A percentile compares a stretch with the other conserved stretches of the same genome.
These are phyloP conservation scores for Tolypocladium ophioglossoides DNA, from an alignment of 2,329 filamentous ascomycete genomes.

Conservation along the genomic window DNA sequence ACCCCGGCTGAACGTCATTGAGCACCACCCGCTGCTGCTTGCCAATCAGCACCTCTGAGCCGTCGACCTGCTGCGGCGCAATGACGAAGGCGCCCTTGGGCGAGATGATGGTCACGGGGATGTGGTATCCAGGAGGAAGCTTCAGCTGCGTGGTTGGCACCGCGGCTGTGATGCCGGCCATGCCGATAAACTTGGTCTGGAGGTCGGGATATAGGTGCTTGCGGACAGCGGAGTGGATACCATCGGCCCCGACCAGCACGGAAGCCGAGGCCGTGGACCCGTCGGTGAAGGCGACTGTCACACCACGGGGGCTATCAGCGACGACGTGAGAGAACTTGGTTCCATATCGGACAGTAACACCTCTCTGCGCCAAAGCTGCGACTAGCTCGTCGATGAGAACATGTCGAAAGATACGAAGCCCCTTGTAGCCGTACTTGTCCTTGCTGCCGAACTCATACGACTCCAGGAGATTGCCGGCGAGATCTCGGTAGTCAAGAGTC, in stretches of 20 bases:
- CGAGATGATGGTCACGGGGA: slow-evolving; percentile 33
- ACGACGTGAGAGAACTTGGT: slow-evolving; percentile 35
- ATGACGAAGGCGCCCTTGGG: slow-evolving; percentile 37
- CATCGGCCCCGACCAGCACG: slow-evolving; percentile 46
- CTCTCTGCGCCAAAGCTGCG: slow-evolving; percentile 24
- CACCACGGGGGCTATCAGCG: slow-evolving; percentile 24
- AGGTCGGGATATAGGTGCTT: slow-evolving; percentile 37
- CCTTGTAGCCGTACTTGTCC: slow-evolving; percentile 39
- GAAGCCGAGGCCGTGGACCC: slow-evolving; percentile 26
- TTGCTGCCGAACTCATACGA: slow-evolving; percentile 36
- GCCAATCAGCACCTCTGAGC: slow-evolving; percentile 37
- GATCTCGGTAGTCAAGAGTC: slow-evolving; percentile 33
- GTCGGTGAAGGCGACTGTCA: slow-evolving; percentile 37
- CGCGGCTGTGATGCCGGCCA: slow-evolving; percentile 26
- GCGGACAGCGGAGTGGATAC: slow-evolving; percentile 47
- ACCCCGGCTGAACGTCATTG: slow-evolving; percentile 28
- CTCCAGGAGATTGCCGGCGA: slow-evolving; percentile 20
- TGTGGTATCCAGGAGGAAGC: slow-evolving; percentile 20
- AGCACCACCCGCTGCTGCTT: slow-evolving; percentile 26
- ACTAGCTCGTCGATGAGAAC: slow-evolving; percentile 39
- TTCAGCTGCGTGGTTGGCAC: slow-evolving; percentile 26
- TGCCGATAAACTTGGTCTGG: slow-evolving; percentile 38
- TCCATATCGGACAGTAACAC: slow-evolving; percentile 33
- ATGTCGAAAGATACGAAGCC: slow-evolving; percentile 42
- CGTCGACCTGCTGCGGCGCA: slow-evolving; percentile 35